phyloP scores from a whole-genome alignment of 345 rosid genomes.

The Brassica cretica region DNA sequence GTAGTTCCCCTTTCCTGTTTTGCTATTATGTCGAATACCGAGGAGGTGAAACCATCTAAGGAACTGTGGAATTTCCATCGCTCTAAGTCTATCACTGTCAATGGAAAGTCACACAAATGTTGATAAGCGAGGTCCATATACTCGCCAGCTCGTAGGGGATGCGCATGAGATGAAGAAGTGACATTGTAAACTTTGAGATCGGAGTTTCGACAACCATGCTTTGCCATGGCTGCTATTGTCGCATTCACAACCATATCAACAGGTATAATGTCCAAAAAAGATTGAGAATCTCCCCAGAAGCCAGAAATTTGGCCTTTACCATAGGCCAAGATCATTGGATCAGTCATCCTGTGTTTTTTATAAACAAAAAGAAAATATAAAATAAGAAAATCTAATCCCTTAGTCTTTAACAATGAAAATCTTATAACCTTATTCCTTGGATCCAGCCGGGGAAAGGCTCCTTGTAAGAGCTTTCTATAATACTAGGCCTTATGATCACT shows the following conservation, averaged over 20 bases:
- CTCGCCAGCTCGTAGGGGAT: constrained; percentile 20
- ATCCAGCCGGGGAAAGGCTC: constrained; percentile 96
- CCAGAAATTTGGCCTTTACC: constrained; percentile 43
- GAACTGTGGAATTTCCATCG: constrained; percentile 16
- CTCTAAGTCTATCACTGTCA: neutral
- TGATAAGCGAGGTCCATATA: neutral
- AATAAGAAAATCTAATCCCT: neutral
- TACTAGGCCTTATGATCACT: constrained; percentile 67
- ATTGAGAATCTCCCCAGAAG: constrained; percentile 29
- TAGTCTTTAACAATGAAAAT: neutral
- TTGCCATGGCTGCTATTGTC: constrained; percentile 36
- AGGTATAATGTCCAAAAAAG: constrained; percentile 33
- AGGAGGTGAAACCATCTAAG: constrained; percentile 24
- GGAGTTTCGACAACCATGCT: constrained; percentile 14
- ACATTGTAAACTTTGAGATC: constrained; percentile 26
- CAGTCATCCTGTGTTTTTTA: constrained; percentile 32
- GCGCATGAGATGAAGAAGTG: constrained; percentile 21
- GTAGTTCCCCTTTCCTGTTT: constrained; percentile 9
- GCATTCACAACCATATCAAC: constrained; percentile 38
- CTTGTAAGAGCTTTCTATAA: constrained; percentile 68
- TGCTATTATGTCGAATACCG: neutral
- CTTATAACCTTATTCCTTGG: constrained; percentile 53
- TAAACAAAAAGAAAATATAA: neutral
- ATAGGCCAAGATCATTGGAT: constrained; percentile 42
- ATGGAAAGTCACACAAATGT: constrained; percentile 16